Base-by-base conservation (phyloP, 169 alveolate species). In the Babesia ovis region DNA sequence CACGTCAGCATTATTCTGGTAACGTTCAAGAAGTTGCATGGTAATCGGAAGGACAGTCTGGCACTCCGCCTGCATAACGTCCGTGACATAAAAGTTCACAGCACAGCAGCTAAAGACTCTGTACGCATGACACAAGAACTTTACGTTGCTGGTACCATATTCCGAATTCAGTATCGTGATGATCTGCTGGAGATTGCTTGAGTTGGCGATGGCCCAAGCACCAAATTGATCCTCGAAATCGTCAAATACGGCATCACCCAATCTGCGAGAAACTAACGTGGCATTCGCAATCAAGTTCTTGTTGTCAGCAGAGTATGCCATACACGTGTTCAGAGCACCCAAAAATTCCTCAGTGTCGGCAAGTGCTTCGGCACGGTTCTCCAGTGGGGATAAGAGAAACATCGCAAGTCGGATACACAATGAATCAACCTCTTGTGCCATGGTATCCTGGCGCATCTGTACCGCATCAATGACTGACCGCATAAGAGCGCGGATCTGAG, bases 191-290 rank as follows among this genome's bases (percentile, higher is more conserved):
- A 94, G 72, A 84, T 89, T 82, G 29, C 94, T 94, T 9, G 96
- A 84, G 48, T 92, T 84, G 5, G 96, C 94, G 12, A 94, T 94
- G 0, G 96, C 96, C 97, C 97, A 94, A 14, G 97, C 93, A 11
- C 97, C 97, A 60, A 90, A 91, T n/a, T 92, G 93, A 68, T 94
- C 96, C 64, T 94, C 94, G 51, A 83, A 79, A 61, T 92, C 95
- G 59, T 91, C 85, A 60, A 76, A 81, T 25, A 68, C 91, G n/a
- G 91, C 66, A 69, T 90, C 91, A 54, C 90, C 80, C 32, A 91
- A 64, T 56, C 94, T 25, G 48, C 91, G 71, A 35, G 91, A 71
- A 37, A 90, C 87, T 60, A 77, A 58, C 29, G 90, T 77, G 53
- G 89, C 57, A 61, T 85, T 85, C 29, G 90, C 81, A 18, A 84